Evolutionary conservation across 768 basidiomycete species (phyloP).

Genomic region (Suillus americanus): DNA sequence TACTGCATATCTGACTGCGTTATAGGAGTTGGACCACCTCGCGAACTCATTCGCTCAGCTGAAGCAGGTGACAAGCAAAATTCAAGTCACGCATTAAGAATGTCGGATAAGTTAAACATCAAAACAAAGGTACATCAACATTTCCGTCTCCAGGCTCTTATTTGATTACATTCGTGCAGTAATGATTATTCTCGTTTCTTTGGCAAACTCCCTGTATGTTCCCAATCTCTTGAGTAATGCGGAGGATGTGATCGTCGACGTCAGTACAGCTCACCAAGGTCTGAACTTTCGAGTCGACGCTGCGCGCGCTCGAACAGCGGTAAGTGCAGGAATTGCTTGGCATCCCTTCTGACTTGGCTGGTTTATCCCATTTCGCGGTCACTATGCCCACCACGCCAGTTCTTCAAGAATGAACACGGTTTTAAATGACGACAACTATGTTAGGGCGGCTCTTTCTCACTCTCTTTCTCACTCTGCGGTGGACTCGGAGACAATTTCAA

Average conservation of each 20-base stretch:
- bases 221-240: constrained; percentile 56
- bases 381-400: constrained; percentile 70
- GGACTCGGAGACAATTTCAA: constrained; percentile 67
- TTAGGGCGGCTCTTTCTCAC: constrained; percentile 44
- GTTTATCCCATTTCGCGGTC: too few species aligned
- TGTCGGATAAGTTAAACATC: constrained; percentile 48
- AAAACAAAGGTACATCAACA: neutral
- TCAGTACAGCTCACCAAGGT: constrained; percentile 26
- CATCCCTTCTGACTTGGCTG: too few species aligned
- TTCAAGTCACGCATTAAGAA: constrained; percentile 86
- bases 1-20: neutral
- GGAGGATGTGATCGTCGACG: too few species aligned
- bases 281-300: too few species aligned
- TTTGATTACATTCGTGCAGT: constrained; percentile 41
- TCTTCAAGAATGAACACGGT: constrained; percentile 76
- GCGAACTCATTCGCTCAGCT: constrained; percentile 91
- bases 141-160: neutral
- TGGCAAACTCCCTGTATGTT: constrained; percentile 93
- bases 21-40: constrained; percentile 87
- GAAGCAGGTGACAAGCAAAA: constrained; percentile 89
- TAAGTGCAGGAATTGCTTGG: too few species aligned
- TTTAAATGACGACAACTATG: constrained; percentile 44
- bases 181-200: constrained; percentile 64
- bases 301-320: too few species aligned
- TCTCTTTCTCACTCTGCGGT: constrained; percentile 50